Conservation (phyloP, 352 stramenopile species). For the Elongisporangium undulatum region DNA sequence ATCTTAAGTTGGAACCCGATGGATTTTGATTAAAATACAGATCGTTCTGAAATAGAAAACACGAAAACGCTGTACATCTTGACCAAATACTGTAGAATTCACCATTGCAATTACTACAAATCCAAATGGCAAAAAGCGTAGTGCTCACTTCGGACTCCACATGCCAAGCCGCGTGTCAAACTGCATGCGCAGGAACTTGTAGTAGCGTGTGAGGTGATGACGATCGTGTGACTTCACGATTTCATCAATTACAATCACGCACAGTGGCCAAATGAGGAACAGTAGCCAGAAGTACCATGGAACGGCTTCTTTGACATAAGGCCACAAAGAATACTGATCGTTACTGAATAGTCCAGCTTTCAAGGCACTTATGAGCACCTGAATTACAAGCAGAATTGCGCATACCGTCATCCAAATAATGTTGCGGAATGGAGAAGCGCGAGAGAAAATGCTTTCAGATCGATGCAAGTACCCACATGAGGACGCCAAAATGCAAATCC, state of each 20-base stretch:
- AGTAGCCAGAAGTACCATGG: slow-evolving; percentile 59
- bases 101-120: too few relatives aligned
- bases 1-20: too few relatives aligned
- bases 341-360: slow-evolving; percentile 38
- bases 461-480: slow-evolving; percentile 75
- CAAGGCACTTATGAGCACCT: slow-evolving; percentile 38
- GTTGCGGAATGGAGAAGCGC: slow-evolving; percentile 64
- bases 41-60: too few relatives aligned
- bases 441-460: slow-evolving; percentile 60
- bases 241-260: slow-evolving; percentile 61
- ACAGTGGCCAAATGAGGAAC: slow-evolving; percentile 55
- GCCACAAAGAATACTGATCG: slow-evolving; percentile 45
- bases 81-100: too few relatives aligned
- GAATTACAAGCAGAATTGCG: slow-evolving; percentile 32
- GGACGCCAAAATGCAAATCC: slow-evolving; percentile 59
- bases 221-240: slow-evolving; percentile 71
- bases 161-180: slow-evolving; percentile 86
- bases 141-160: slow-evolving; percentile 81
- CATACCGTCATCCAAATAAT: slow-evolving; percentile 50
- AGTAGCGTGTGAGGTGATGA: slow-evolving; percentile 67
- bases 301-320: slow-evolving; percentile 42
- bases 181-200: slow-evolving; percentile 86
- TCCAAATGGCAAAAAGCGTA: background rate
- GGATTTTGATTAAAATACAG: too few relatives aligned
- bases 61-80: too few relatives aligned